Base-by-base conservation (phyloP, 2,329 filamentous ascomycete genomes). In the Rutstroemia sydowiana region DNA sequence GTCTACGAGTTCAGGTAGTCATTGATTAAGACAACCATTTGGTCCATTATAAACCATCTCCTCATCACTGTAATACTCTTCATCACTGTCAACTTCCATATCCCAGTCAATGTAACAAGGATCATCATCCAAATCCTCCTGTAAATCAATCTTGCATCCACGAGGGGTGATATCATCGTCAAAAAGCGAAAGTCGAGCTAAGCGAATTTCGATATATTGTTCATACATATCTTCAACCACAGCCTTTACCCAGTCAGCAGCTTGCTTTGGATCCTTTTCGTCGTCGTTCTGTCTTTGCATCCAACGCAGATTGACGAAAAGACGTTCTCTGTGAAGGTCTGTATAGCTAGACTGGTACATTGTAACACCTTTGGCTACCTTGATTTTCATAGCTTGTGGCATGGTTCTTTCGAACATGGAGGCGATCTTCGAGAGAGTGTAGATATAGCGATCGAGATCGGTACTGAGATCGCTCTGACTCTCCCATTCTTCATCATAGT, bases 391-490 rank as follows among this genome's bases (percentile, higher is more conserved):
- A 6, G 18, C 10, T 34, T 52, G 28, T 28, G 50, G 50, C 44
- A 52, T 40, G 3, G 14, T 3, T 48, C 50, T 28, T 14, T 48
- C n/a, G 5, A 52, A 37, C 23, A 48, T 26, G 8, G 13, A 20
- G 13, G 50, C n/a, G 2, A 52, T 52, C 13, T 52, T 41, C 11
- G 41, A 44, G 8, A 52, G 50, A 3, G 46, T 46, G 18, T 48
- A 52, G 13, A 52, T 42, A n/a, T 52, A 52, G 13, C 44, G 50
- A 48, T 48, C 50, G 6, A 48, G 21, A 26, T 47, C 50, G 4
- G 11, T 13, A 28, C 23, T 28, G 14, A 52, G 44, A 14, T 13
- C 28, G 16, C 8, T 36, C 1, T 52, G 39, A 42, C 9, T 42
- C 21, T 42, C 39, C 44, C 26, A 26, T 21, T 48, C 36, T 28